Base-by-base conservation (phyloP, 1,139 yeast species). In the Suhomyces wounanorum region DNA sequence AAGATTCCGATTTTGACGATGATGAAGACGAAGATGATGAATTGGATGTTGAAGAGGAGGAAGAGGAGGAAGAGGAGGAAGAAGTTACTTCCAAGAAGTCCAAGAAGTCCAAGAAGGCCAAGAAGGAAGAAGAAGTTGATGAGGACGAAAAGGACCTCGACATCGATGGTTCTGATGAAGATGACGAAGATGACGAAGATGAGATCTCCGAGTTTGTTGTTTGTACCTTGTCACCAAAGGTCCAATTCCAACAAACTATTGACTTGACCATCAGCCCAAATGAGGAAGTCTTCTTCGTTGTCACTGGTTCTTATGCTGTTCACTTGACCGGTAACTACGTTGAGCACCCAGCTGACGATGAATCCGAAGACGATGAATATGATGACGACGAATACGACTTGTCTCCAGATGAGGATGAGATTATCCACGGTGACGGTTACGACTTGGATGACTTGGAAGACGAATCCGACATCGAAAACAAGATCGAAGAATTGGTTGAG, bases 281-380 rank as follows among this genome's bases (percentile, higher is more conserved):
- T 66, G 99, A 94, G 76, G 96, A 91, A 67, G 92, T 94, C 55
- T 85, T 81, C 78, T 94, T 94, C 67, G 95, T 90, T 64, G 97
- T 89, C 54, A 87, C 96, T 58, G 99, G 99, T 62, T 91, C 98
- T 37, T 91, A 90, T 77, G 88, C 96, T 61, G 79, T 94, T 60
- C 96, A 92, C 71, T 79, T 94, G 65, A 81, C 90, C 62, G 99
- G 99, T 78, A 92, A 94, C 85, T 90, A 87, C 75, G 87, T 94
- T 66, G 95, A 89, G 67, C 97, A 91, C 72, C 97, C 98, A 69
- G 91, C 85, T 59, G 95, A 87, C 60, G 87, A 81, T 50, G 86
- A 78, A 38, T 73, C 78, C 51, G 85, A 81, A 48, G 84, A 78
- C 47, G 82, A 79, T 45, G 77, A 70, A 44, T 76, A 74, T 50